A percentile compares a stretch with the other conserved stretches of the same genome.
phyloP scores from a whole-genome alignment of 345 rosid species.

The Microcos paniculata region DNA sequence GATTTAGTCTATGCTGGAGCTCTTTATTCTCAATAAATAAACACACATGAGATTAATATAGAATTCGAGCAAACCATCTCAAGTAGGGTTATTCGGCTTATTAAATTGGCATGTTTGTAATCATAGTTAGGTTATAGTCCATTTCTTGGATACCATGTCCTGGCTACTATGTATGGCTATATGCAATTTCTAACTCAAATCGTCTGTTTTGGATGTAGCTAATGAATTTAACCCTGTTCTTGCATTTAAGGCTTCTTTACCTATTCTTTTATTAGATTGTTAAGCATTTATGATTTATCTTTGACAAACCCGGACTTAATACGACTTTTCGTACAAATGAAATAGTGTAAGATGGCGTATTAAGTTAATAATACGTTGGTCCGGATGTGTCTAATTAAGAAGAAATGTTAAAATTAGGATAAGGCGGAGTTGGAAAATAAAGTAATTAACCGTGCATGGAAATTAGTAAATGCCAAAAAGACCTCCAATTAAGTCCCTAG shows the following conservation, averaged over 20 bases:
- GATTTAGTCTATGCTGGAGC: background rate
- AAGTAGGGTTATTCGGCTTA: background rate
- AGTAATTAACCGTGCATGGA: no score
- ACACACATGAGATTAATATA: background rate
- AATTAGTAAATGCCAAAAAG: no score
- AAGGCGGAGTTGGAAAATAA: no score
- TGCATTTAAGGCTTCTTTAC: background rate
- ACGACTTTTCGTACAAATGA: no score
- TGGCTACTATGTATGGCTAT: background rate
- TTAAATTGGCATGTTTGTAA: background rate
- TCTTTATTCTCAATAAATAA: background rate
- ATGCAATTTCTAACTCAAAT: background rate
- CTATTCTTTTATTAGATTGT: background rate
- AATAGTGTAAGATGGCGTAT: no score
- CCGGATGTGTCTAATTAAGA: no score
- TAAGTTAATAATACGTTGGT: no score
- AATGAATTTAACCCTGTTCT: background rate
- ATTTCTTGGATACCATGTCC: background rate
- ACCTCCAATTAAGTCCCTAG: no score
- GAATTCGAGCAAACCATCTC: background rate
- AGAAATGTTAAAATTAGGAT: no score
- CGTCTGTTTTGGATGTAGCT: background rate
- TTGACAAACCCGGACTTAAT: no score
- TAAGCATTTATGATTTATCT: background rate
- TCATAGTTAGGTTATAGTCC: background rate